Evolutionary conservation across 257 asterid genomes (phyloP).

Genomic region (Nicotiana sylvestris): DNA sequence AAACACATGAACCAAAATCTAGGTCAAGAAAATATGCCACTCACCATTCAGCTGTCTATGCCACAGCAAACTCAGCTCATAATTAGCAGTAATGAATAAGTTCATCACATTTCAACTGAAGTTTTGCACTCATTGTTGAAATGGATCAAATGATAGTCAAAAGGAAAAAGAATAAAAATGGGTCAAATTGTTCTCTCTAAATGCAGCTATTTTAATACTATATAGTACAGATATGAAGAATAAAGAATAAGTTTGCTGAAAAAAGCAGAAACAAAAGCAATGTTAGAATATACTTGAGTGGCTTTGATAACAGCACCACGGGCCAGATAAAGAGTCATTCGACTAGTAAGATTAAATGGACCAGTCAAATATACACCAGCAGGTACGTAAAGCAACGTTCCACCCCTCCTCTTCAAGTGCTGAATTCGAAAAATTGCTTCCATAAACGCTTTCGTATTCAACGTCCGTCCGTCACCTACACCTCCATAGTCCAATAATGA

Average conservation of each 20-base stretch:
- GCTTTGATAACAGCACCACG: slow-evolving; percentile 81
- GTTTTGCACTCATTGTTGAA: not conserved
- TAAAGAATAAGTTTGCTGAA: not conserved
- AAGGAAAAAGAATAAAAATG: not conserved
- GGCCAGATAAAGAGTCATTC: slow-evolving; percentile 90
- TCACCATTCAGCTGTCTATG: not conserved
- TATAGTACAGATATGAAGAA: not conserved
- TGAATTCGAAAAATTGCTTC: slow-evolving; percentile 72
- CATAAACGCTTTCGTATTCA: slow-evolving; percentile 79
- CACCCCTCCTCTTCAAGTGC: slow-evolving; percentile 81
- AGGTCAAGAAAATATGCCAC: not conserved
- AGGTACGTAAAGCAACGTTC: slow-evolving; percentile 84
- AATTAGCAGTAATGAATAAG: not conserved
- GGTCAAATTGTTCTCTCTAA: not conserved
- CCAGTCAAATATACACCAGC: slow-evolving; percentile 83
- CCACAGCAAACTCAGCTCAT: not conserved
- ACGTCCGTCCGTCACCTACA: slow-evolving; percentile 76
- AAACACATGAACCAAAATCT: not conserved
- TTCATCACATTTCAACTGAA: not conserved
- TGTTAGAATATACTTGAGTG: slow-evolving; percentile 43
- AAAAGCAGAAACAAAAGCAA: not conserved
- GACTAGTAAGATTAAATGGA: slow-evolving; percentile 81
- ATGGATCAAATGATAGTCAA: not conserved
- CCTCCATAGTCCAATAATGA: slow-evolving; percentile 83
- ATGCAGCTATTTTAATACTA: not conserved